Evolutionary conservation across 495 filamentous ascomycete species (phyloP).

Genomic region (Trypethelium eluteriae): DNA sequence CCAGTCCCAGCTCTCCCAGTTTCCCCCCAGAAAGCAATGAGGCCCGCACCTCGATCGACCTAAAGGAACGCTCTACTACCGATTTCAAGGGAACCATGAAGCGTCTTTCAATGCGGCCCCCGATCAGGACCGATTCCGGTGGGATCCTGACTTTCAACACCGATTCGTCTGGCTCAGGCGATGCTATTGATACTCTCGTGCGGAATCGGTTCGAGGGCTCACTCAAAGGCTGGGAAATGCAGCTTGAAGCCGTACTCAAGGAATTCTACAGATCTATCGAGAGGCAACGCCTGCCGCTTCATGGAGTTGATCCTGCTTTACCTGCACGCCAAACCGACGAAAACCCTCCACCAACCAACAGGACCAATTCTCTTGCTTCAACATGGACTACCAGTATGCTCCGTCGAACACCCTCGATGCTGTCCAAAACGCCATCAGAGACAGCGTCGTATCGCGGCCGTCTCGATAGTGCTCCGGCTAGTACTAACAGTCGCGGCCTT

Average conservation of each 20-base stretch:
- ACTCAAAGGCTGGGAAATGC: constrained; percentile 75
- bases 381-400: constrained; percentile 46
- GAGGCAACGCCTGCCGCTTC: constrained; percentile 72
- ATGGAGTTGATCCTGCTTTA: constrained; percentile 42
- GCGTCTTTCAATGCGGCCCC: constrained; percentile 33
- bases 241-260: constrained; percentile 82
- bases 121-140: constrained; percentile 32
- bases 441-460: constrained; percentile 62
- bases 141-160: constrained; percentile 18
- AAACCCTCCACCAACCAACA: constrained; percentile 10
- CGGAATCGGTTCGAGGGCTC: constrained; percentile 70
- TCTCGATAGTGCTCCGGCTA: constrained; percentile 35
- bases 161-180: constrained; percentile 32
- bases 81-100: constrained; percentile 27
- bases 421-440: constrained; percentile 80
- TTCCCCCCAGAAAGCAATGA: constrained; percentile 23
- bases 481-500: constrained; percentile 39
- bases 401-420: constrained; percentile 76
- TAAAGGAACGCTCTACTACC: constrained; percentile 15
- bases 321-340: constrained; percentile 1
- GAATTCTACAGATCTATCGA: constrained; percentile 88
- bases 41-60: constrained; percentile 31
- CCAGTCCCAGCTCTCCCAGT: constrained; percentile 25
- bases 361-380: constrained; percentile 34
- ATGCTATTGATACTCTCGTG: constrained; percentile 57